phyloP scores from a whole-genome alignment of 768 basidiomycete species.

The Neoboletus subvelutipes region DNA sequence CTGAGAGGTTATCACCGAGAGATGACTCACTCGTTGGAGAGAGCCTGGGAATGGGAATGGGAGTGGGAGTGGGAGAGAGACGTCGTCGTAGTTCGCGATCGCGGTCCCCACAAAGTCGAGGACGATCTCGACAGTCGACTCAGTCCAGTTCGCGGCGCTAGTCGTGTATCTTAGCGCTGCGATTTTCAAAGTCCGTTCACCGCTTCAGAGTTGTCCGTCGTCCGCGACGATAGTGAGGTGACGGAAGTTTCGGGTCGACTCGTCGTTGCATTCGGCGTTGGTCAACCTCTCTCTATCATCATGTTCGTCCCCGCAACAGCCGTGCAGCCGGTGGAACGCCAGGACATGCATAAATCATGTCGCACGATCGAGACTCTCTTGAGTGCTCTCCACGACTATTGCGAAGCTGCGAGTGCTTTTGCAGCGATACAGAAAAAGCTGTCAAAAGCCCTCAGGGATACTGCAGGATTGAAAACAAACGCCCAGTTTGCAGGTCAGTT shows the following conservation, averaged over 20 bases:
- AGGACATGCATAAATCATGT: conserved; percentile 80
- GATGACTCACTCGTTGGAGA: not conserved
- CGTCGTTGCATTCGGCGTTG: not conserved
- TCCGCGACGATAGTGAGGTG: not conserved
- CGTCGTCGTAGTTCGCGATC: conserved; percentile 28
- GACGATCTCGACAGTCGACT: not conserved
- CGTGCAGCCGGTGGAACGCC: conserved; percentile 51
- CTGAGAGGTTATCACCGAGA: not conserved
- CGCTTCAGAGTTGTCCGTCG: not conserved
- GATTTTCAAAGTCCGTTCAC: conserved; percentile 25
- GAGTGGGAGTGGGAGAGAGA: not conserved
- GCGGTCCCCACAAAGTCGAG: conserved; percentile 26
- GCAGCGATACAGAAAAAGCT: conserved; percentile 73
- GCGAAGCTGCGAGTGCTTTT: conserved; percentile 63
- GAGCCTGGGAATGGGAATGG: no score
- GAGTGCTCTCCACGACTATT: conserved; percentile 69
- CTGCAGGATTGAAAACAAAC: conserved; percentile 58
- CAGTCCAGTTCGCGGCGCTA: not conserved
- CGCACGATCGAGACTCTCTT: conserved; percentile 70
- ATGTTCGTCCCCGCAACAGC: conserved; percentile 17
- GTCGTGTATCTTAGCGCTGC: not conserved
- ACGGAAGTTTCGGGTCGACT: not conserved
- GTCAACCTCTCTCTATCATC: not conserved
- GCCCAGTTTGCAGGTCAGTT: conserved; percentile 61
- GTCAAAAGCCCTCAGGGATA: conserved; percentile 66